Evolutionary conservation across 352 stramenopile genomes (phyloP).

Genomic region (Phytophthora meadii): DNA sequence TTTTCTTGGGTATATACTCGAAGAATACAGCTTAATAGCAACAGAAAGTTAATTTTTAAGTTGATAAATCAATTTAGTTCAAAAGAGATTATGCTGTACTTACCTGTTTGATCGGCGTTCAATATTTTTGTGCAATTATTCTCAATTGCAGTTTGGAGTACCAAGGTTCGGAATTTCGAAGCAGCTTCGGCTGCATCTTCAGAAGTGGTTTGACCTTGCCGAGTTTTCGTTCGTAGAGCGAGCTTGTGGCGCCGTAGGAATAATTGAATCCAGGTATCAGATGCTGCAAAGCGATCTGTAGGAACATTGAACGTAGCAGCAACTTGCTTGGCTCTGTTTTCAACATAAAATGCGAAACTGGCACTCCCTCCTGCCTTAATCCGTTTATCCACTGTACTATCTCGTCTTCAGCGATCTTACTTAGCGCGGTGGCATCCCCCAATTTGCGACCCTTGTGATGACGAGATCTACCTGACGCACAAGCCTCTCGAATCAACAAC

Average conservation of each 20-base stretch:
- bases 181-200: conserved; percentile 13
- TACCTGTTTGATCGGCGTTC: conserved; percentile 18
- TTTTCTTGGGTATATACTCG: conserved; percentile 19
- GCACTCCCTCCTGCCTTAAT: conserved; percentile 12
- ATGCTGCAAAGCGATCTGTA: not conserved
- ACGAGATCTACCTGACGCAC: not conserved
- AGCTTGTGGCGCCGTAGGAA: conserved; percentile 5
- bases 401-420: conserved; percentile 2
- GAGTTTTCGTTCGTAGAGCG: conserved; percentile 4
- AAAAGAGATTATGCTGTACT: not conserved
- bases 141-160: conserved; percentile 13
- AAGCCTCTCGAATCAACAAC: not conserved
- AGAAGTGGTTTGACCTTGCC: conserved; percentile 14
- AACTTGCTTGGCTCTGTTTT: conserved; percentile 8
- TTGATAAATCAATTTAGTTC: not conserved
- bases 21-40: conserved; percentile 16
- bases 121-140: conserved; percentile 15
- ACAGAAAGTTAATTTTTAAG: not conserved
- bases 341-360: conserved; percentile 11
- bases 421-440: not conserved
- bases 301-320: conserved; percentile 3
- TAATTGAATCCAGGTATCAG: conserved; percentile 2
- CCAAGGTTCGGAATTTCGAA: not conserved
- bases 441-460: conserved; percentile 3
- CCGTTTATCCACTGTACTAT: conserved; percentile 19